Evolutionary conservation across 495 filamentous ascomycete genomes (phyloP), one percentile per base, ranked within the genome.

Genomic region (Penicillium coffeae): DNA sequence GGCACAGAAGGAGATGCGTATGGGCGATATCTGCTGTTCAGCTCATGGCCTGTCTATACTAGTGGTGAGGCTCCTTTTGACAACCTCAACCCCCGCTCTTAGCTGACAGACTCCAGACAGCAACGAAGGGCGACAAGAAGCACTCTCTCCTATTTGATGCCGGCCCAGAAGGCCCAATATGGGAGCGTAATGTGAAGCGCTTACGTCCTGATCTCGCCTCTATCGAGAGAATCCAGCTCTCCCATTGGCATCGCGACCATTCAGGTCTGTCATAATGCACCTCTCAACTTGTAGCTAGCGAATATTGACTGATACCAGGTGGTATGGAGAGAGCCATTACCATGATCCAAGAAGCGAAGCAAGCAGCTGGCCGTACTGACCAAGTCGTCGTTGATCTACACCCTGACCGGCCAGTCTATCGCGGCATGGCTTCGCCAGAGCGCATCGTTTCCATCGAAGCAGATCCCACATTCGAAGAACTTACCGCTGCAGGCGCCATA

Each of bases 181-280:
- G 78, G 75, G 72, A 79, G 47, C 59, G 69, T 13, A 84, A 84
- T 53, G 74, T 69, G 6, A 71, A 63, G 5, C 63, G 80, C 1
- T 58, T 84, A 9, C 62, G 68, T 20, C 60, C 74, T 2, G 67
- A 79, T 61, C 58, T 80, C 1, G 62, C 90, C 39, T 81, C 85
- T 54, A 78, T 95, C 34, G 85, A 88, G 50, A 74, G 81, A 30
- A 69, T 95, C 8, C 88, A 92, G 56, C 80, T 95, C 0, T 94
- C 74, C 5, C 81, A 84, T 50, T 84, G 80, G 80, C 81, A 84
- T 66, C 76, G 80, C 20, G 81, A 84, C 49, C 81, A 84, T 57
- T 78, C 73, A 35, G 75, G 70, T 71, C 22, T 16, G 58, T 21
- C 34, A 5, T 7, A 14, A 21, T 1, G 1, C 19, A 9, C 7